Percentiles rank a stretch among this genome's conserved stretches.
phyloP scores from a whole-genome alignment of 495 filamentous ascomycete species.

The Tuber borchii region DNA sequence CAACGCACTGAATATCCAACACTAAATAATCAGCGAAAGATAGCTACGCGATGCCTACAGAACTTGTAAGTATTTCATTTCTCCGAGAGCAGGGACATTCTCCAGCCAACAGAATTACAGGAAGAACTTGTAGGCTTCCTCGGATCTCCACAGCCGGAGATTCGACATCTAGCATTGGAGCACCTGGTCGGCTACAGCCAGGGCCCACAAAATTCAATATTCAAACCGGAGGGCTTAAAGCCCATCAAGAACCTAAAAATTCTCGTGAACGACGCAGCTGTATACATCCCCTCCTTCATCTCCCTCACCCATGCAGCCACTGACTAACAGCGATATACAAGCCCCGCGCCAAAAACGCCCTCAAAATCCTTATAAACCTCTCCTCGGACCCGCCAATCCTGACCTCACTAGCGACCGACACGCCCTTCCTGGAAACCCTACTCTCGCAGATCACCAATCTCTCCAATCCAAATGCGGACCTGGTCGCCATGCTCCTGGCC shows the following conservation, averaged over 20 bases:
- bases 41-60: slow-evolving; percentile 32
- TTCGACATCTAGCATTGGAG: slow-evolving; percentile 58
- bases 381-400: slow-evolving; percentile 70
- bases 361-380: slow-evolving; percentile 89
- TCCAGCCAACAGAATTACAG: slow-evolving; percentile 13
- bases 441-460: slow-evolving; percentile 51
- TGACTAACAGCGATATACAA: slow-evolving; percentile 39
- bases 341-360: slow-evolving; percentile 85
- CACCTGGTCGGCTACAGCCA: slow-evolving; percentile 78
- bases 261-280: slow-evolving; percentile 72
- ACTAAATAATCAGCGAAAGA: not conserved
- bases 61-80: slow-evolving; percentile 26
- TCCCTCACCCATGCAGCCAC: not conserved
- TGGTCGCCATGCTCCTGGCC: slow-evolving; percentile 83
- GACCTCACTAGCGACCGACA: slow-evolving; percentile 65
- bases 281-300: slow-evolving; percentile 44
- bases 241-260: slow-evolving; percentile 85
- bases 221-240: slow-evolving; percentile 70
- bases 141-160: slow-evolving; percentile 37
- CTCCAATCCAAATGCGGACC: slow-evolving; percentile 65
- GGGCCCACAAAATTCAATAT: slow-evolving; percentile 62
- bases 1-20: not conserved
- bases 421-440: slow-evolving; percentile 69
- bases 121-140: slow-evolving; percentile 40
- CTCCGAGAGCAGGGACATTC: not conserved